A percentile compares a stretch with the other conserved stretches of the same genome.
These are phyloP conservation scores for Rhipidocladum racemiflorum DNA, from an alignment of 176 grass and related monocot species.

Conservation along the genomic window DNA sequence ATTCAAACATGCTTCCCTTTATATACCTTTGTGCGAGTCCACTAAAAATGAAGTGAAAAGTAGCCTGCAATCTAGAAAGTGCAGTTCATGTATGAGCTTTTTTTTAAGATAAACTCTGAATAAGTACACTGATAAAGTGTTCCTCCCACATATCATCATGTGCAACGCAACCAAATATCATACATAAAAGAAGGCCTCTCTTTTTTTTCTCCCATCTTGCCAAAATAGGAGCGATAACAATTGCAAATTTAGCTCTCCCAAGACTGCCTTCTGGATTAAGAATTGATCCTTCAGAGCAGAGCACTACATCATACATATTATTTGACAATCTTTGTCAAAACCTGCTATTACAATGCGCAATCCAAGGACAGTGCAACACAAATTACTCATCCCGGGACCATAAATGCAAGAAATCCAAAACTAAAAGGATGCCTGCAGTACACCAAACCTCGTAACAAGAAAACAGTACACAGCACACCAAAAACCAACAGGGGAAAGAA, in stretches of 20 bases:
- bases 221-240: not conserved
- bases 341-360: conserved; percentile 12
- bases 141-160: conserved; percentile 42
- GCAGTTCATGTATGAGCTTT: conserved; percentile 29
- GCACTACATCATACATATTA: not conserved
- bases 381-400: conserved; percentile 8
- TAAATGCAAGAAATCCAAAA: conserved; percentile 27
- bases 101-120: conserved; percentile 32
- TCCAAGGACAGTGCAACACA: conserved; percentile 10
- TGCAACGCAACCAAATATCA: conserved; percentile 27
- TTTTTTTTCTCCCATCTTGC: not conserved
- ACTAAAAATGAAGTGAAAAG: conserved; percentile 40
- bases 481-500: conserved; percentile 19
- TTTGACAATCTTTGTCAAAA: not conserved
- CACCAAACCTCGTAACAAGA: conserved; percentile 29
- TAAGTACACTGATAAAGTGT: conserved; percentile 36
- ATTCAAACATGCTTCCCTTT: conserved; percentile 42
- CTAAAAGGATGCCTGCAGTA: conserved; percentile 9
- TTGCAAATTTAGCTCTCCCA: not conserved
- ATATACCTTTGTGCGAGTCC: conserved; percentile 28
- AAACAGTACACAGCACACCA: conserved; percentile 18
- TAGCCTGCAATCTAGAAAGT: conserved; percentile 30
- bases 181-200: not conserved
- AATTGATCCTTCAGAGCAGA: not conserved
- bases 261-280: not conserved